A percentile compares a stretch with the other conserved stretches of the same genome.
phyloP scores from a whole-genome alignment of 1,284 basidiomycete species.

The Puccinia novopanici region DNA sequence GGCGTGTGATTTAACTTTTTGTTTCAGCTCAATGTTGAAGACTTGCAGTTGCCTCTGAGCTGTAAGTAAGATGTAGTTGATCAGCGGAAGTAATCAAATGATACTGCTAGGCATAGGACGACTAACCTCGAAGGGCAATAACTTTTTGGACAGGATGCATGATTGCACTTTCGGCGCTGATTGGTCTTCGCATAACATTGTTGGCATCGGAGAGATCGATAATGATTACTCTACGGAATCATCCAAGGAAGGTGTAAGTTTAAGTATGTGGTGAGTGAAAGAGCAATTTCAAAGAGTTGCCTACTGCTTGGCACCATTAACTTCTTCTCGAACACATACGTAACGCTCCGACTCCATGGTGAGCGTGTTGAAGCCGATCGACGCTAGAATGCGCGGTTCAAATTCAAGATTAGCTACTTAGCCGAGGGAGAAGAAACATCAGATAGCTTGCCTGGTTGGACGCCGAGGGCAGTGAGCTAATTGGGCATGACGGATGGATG shows the following conservation, averaged over 20 bases:
- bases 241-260: conserved; percentile 2
- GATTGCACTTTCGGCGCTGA: conserved; percentile 96
- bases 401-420: not conserved
- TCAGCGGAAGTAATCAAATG: conserved; percentile 12
- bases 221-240: conserved; percentile 72
- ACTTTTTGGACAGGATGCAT: conserved; percentile 99
- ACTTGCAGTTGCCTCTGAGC: conserved; percentile 93
- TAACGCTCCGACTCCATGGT: conserved; percentile 96
- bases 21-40: conserved; percentile 96
- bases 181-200: conserved; percentile 92
- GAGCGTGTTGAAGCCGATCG: conserved; percentile 94
- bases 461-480: conserved; percentile 91
- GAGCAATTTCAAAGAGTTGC: not conserved
- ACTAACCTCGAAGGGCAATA: conserved; percentile 69
- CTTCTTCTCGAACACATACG: conserved; percentile 87
- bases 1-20: conserved; percentile 93
- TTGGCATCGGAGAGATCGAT: conserved; percentile 93
- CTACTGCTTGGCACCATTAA: conserved; percentile 81
- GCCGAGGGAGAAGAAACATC: not conserved
- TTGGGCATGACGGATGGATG: conserved; percentile 29
- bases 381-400: conserved; percentile 62
- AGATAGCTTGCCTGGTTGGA: conserved; percentile 70
- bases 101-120: not conserved
- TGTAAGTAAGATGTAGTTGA: conserved; percentile 60
- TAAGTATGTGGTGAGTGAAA: not conserved